Conservation (phyloP, 257 asterid genomes). For the Lavandula angustifolia region DNA sequence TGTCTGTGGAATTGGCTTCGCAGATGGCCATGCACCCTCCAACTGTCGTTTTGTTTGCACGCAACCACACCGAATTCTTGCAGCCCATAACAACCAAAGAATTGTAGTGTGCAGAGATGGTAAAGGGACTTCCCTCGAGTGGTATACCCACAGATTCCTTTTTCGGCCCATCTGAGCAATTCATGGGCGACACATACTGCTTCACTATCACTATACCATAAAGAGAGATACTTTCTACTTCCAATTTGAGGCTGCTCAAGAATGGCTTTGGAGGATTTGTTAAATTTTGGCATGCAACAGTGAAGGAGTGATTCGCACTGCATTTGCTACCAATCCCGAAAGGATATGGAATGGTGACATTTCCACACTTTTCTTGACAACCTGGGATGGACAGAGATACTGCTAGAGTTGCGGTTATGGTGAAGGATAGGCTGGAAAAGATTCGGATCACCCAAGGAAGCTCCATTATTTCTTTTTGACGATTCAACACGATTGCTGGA, state of each 20-base stretch:
- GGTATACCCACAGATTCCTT: not conserved
- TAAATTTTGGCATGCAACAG: slow-evolving; percentile 27
- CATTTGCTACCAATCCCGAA: slow-evolving; percentile 43
- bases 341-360: slow-evolving; percentile 47
- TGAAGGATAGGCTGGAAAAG: not conserved
- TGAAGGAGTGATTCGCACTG: slow-evolving; percentile 38
- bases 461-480: too few relatives aligned
- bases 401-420: not conserved
- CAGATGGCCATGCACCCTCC: slow-evolving; percentile 40
- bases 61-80: slow-evolving; percentile 30
- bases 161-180: slow-evolving; percentile 29
- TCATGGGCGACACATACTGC: slow-evolving; percentile 29
- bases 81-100: slow-evolving; percentile 38
- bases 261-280: slow-evolving; percentile 25
- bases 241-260: slow-evolving; percentile 34
- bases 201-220: slow-evolving; percentile 24
- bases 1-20: slow-evolving; percentile 8
- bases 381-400: slow-evolving; percentile 23
- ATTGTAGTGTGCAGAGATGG: slow-evolving; percentile 27
- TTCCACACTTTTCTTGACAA: slow-evolving; percentile 43
- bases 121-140: slow-evolving; percentile 34
- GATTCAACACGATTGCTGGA: too few relatives aligned
- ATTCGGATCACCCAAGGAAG: not conserved
- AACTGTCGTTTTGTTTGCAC: not conserved
- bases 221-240: slow-evolving; percentile 21